Evolutionary conservation across 768 basidiomycete genomes (phyloP).

Genomic region (Leccinum longicurvipes): DNA sequence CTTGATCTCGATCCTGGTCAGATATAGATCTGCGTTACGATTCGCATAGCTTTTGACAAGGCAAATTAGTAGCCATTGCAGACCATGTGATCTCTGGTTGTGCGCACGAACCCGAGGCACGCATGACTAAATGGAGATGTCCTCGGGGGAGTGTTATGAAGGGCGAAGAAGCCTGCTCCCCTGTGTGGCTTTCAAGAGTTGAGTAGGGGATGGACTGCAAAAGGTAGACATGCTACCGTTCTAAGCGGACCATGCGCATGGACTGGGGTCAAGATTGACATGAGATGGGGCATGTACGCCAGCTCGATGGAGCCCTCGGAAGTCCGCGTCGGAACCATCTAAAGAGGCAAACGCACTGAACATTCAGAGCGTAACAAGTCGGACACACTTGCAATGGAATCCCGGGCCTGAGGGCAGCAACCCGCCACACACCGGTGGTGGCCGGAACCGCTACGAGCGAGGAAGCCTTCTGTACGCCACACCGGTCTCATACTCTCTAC

Average conservation of each 20-base stretch:
- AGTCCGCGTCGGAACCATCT: neutral
- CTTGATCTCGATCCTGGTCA: neutral
- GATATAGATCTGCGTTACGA: neutral
- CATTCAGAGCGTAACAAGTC: too few species aligned
- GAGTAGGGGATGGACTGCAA: neutral
- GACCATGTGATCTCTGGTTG: neutral
- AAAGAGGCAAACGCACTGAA: neutral
- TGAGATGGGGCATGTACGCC: neutral
- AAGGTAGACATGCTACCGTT: neutral
- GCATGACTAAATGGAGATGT: neutral
- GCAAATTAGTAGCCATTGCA: neutral
- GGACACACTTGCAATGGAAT: neutral
- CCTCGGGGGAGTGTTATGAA: constrained; percentile 3
- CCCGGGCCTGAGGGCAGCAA: neutral
- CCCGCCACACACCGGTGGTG: constrained; percentile 9
- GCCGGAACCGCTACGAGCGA: constrained; percentile 14
- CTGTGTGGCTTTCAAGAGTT: neutral
- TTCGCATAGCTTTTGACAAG: neutral
- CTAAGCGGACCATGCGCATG: neutral
- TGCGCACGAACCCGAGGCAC: neutral
- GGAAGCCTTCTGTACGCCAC: neutral
- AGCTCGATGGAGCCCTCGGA: neutral
- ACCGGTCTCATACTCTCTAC: neutral
- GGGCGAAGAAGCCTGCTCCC: neutral
- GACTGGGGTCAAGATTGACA: neutral